Evolutionary conservation across 176 grass and related monocot species (phyloP).

Genomic region (Aegilops bicornis): DNA sequence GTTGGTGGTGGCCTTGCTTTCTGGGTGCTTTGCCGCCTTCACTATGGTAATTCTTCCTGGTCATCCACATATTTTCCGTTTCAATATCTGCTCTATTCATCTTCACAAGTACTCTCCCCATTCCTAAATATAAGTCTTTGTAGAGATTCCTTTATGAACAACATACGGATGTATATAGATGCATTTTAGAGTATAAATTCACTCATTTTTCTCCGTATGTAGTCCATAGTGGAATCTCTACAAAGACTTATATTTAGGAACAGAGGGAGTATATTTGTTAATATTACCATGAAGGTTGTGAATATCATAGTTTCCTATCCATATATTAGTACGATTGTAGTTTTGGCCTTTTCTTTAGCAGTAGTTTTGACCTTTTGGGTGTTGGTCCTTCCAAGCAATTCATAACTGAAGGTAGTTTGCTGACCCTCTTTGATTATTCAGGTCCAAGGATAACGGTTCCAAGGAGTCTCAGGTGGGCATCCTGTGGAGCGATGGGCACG

Average conservation of each 20-base stretch:
- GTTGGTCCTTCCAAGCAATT: neutral
- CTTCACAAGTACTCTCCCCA: neutral
- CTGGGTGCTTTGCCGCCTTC: slow-evolving; percentile 82
- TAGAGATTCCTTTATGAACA: no score
- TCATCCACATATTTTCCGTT: neutral
- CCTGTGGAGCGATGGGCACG: slow-evolving; percentile 58
- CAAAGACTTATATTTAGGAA: no score
- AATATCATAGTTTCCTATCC: neutral
- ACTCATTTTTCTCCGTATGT: no score
- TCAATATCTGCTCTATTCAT: neutral
- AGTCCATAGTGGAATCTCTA: no score
- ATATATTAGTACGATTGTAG: neutral
- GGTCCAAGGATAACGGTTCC: slow-evolving; percentile 77
- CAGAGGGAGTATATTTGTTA: neutral
- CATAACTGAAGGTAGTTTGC: neutral
- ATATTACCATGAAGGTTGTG: neutral
- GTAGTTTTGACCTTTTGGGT: neutral
- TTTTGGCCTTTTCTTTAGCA: no score
- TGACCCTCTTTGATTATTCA: slow-evolving; percentile 24
- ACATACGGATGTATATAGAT: no score
- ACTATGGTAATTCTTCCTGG: slow-evolving; percentile 50
- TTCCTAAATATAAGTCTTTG: no score
- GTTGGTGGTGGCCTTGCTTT: slow-evolving; percentile 67
- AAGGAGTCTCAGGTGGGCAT: slow-evolving; percentile 78
- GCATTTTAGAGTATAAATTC: no score